Evolutionary conservation across 305 asterid species (phyloP).

Genomic region (Fraxinus paxiana): DNA sequence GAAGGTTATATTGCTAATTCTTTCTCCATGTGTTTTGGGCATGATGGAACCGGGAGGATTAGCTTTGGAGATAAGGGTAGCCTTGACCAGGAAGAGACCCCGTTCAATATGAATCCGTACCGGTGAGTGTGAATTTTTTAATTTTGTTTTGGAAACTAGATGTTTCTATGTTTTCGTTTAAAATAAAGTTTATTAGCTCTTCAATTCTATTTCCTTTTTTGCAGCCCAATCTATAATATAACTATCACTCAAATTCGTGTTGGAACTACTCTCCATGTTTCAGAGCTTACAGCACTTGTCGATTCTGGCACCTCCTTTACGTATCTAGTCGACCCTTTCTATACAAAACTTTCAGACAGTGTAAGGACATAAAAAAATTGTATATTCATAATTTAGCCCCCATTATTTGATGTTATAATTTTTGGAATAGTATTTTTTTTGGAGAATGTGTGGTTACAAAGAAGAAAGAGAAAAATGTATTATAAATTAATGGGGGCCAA

Average conservation of each 20-base stretch:
- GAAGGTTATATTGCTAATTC: constrained; percentile 64
- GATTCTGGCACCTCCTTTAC: constrained; percentile 87
- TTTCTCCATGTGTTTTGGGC: constrained; percentile 86
- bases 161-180: constrained; percentile 4
- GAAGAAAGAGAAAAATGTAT: too few relatives aligned
- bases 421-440: too few relatives aligned
- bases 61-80: constrained; percentile 84
- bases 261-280: constrained; percentile 46
- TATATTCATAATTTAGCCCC: neutral
- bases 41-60: constrained; percentile 65
- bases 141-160: neutral
- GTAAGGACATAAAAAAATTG: constrained; percentile 40
- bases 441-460: too few relatives aligned
- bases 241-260: constrained; percentile 58
- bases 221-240: constrained; percentile 64
- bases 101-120: constrained; percentile 47
- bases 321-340: constrained; percentile 60
- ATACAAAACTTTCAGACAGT: constrained; percentile 50
- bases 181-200: constrained; percentile 14
- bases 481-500: too few relatives aligned
- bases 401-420: too few relatives aligned
- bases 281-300: constrained; percentile 62
- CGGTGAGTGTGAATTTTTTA: constrained; percentile 48
- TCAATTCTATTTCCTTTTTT: constrained; percentile 18
- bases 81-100: constrained; percentile 72